Conservation (phyloP, 2,329 filamentous ascomycete species). For the Aspergillus floridensis region DNA sequence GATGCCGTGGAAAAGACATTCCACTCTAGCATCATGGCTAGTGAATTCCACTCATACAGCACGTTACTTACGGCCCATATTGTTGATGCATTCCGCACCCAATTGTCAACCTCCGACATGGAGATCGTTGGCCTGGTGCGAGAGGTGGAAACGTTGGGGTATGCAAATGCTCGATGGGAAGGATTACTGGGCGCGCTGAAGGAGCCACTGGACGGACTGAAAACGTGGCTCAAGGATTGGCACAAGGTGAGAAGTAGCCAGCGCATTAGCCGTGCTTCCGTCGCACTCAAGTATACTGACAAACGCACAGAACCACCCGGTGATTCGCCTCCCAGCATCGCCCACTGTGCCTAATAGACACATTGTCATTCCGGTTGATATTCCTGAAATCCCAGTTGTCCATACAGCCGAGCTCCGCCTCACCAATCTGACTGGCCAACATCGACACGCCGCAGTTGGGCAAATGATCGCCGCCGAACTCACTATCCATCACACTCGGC, state of each 20-base stretch:
- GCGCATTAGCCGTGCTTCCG: neutral
- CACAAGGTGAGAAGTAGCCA: conserved; percentile 47
- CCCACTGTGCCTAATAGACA: conserved; percentile 51
- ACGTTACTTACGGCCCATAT: conserved; percentile 54
- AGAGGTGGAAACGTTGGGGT: conserved; percentile 52
- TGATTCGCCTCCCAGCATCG: conserved; percentile 31
- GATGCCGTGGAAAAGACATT: conserved; percentile 49
- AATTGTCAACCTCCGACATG: conserved; percentile 49
- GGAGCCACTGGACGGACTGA: conserved; percentile 43
- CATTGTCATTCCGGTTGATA: conserved; percentile 85
- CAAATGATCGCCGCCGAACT: conserved; percentile 49
- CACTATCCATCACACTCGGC: conserved; percentile 54
- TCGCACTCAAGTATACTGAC: neutral
- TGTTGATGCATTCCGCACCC: conserved; percentile 44
- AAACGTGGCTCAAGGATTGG: conserved; percentile 56
- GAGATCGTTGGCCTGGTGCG: conserved; percentile 55
- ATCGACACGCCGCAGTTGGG: conserved; percentile 43
- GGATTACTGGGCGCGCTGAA: conserved; percentile 53
- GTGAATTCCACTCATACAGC: conserved; percentile 47
- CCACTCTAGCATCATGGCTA: conserved; percentile 45
- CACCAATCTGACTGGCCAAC: conserved; percentile 29
- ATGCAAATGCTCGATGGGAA: conserved; percentile 55
- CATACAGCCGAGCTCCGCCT: conserved; percentile 62
- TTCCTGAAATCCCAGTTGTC: conserved; percentile 78
- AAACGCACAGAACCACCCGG: conserved; percentile 31